These are phyloP conservation scores for Avena insularis DNA, from an alignment of 176 grass and related monocot species.

Conservation along the genomic window DNA sequence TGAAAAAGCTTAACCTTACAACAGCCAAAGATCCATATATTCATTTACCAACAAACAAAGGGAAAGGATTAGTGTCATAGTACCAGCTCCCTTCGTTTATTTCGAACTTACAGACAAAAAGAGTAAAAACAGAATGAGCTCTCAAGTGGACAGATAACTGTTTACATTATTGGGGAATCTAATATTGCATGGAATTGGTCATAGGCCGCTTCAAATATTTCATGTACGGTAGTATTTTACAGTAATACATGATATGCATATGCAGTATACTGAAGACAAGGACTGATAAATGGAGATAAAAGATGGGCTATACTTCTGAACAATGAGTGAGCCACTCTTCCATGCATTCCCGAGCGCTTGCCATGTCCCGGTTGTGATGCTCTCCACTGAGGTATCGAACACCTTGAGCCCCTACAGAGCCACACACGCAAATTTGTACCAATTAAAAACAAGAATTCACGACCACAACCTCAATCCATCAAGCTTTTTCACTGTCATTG, in stretches of 20 bases:
- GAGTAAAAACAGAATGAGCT: background rate
- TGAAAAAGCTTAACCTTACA: background rate
- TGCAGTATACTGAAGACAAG: too few species aligned
- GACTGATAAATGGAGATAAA: background rate
- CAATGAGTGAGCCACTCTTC: slow-evolving; percentile 76
- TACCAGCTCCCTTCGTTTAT: background rate
- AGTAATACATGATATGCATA: too few species aligned
- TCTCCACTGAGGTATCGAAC: slow-evolving; percentile 87
- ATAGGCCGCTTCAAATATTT: slow-evolving; percentile 16
- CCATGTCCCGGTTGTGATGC: slow-evolving; percentile 79
- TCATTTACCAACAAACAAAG: background rate
- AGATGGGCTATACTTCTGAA: slow-evolving; percentile 64
- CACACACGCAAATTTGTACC: background rate
- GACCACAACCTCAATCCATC: slow-evolving; percentile 13
- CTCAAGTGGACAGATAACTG: background rate
- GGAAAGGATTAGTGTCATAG: background rate
- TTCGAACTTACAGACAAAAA: background rate
- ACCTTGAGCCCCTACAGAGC: slow-evolving; percentile 83
- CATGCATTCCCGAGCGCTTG: slow-evolving; percentile 80
- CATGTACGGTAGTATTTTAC: background rate
- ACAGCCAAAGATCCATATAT: background rate
- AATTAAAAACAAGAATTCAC: background rate
- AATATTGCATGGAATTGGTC: background rate
- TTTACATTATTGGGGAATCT: background rate
- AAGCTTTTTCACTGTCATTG: background rate